Conservation (phyloP, 345 rosid genomes). For the Noccaea bulbosa region DNA sequence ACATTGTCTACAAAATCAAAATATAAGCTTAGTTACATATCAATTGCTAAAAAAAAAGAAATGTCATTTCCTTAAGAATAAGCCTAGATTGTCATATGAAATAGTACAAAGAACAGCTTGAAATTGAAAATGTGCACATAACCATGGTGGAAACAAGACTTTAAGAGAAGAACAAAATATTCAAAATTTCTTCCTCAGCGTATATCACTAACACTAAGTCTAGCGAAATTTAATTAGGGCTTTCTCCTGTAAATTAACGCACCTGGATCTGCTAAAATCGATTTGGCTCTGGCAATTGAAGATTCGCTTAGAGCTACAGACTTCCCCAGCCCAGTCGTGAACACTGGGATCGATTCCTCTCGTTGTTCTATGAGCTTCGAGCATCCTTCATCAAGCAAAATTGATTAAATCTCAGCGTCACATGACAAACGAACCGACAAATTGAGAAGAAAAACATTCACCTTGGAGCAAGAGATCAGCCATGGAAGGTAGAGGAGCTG, state of each 20-base stretch:
- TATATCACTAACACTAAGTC: no score
- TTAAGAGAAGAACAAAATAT: no score
- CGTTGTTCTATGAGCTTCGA: conserved; percentile 27
- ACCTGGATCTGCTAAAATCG: conserved; percentile 33
- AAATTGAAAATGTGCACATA: background rate
- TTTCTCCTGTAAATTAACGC: no score
- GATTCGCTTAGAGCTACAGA: conserved; percentile 35
- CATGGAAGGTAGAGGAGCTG: conserved; percentile 61
- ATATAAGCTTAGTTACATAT: no score
- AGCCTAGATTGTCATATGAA: background rate
- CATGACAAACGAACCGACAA: background rate
- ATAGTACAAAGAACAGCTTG: background rate
- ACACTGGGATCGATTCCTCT: conserved; percentile 21
- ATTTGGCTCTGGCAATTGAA: conserved; percentile 39
- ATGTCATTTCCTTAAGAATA: background rate
- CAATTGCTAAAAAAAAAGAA: no score
- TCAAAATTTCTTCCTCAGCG: no score
- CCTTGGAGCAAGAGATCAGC: conserved; percentile 73
- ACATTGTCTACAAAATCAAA: conserved; percentile 44
- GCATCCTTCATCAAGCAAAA: conserved; percentile 40
- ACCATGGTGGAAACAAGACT: no score
- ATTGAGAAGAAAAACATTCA: conserved; percentile 22
- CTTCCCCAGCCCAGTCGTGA: conserved; percentile 41
- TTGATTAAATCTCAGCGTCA: background rate
- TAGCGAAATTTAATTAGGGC: no score